These are phyloP conservation scores for Suillus discolor DNA, from an alignment of 768 basidiomycete genomes.

Conservation along the genomic window DNA sequence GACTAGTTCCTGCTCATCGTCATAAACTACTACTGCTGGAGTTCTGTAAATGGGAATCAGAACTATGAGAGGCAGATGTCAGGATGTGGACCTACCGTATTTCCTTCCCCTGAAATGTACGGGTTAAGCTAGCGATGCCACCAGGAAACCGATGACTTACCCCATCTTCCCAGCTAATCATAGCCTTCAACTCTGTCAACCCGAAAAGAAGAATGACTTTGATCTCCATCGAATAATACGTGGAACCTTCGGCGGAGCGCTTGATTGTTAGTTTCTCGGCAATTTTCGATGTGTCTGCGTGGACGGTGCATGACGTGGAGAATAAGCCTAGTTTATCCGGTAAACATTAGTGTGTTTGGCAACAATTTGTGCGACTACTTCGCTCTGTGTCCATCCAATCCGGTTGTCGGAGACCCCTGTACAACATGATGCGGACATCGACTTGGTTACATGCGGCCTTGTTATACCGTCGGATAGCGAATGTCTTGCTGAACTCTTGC, in stretches of 20 bases:
- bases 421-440: conserved; percentile 30
- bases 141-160: conserved; percentile 32
- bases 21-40: conserved; percentile 34
- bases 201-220: conserved; percentile 52
- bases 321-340: conserved; percentile 28
- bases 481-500: conserved; percentile 45
- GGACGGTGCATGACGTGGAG: conserved; percentile 36
- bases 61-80: conserved; percentile 2
- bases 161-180: conserved; percentile 52
- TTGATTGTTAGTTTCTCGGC: conserved; percentile 25
- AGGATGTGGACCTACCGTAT: conserved; percentile 30
- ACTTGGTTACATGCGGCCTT: conserved; percentile 24
- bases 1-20: conserved; percentile 20
- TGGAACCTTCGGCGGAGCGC: conserved; percentile 23
- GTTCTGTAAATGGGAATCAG: conserved; percentile 16
- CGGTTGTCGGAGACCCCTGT: conserved; percentile 34
- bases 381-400: conserved; percentile 37
- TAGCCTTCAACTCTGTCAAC: conserved; percentile 53
- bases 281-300: conserved; percentile 35
- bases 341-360: not conserved
- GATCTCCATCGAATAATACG: conserved; percentile 31
- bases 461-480: conserved; percentile 31
- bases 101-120: conserved; percentile 35
- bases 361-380: conserved; percentile 19
- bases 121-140: conserved; percentile 3